Evolutionary conservation across 108 stramenopile genomes (phyloP), one percentile per base, ranked within the genome.

Genomic region (Schizochytrium sp.): DNA sequence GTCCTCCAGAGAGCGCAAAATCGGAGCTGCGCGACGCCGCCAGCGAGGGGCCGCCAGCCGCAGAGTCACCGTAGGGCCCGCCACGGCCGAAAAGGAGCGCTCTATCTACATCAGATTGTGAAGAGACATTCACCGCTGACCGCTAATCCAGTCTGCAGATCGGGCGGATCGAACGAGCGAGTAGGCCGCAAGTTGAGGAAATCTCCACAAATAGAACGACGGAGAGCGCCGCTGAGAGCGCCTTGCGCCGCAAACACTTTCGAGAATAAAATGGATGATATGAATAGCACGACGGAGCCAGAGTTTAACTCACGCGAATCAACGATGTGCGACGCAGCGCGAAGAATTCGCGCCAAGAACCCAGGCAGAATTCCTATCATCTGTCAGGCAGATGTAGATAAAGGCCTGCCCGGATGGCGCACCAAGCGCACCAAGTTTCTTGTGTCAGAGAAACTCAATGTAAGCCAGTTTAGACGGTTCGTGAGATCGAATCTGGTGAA

Each of bases 361-460:
- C 76, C 76, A 17, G 76, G 76, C 50, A 17, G 76, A 17, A 55
- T 83, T 5, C 76, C 76, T 53, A 83, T 83, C 3, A 83, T 83
- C 76, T 83, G 76, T 53, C 10, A 50, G 76, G 76, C 76, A 7
- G 76, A 83, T 53, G 10, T n/a, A 38, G 47, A 49, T 7, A 49
- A 28, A 53, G 53, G 76, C 45, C 76, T 83, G 38, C 47, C 47
- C 38, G 76, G 15, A 5, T 83, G 76, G 76, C 50, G 76, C 47
- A 83, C 76, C 17, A 83, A 83, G 28, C 47, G 53, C 50, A 55
- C 3, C 1, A 83, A 83, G 53, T 83, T 83, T 28, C 76, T 83
- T 0, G 76, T 83, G 45, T 83, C 76, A n/a, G 76, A 83, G 1
- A 83, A 83, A 28, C 76, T 83, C 50, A 83, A 83, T 40, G 76